Evolutionary conservation across 305 asterid genomes (phyloP).

Genomic region (Fraxinus angustifolia): DNA sequence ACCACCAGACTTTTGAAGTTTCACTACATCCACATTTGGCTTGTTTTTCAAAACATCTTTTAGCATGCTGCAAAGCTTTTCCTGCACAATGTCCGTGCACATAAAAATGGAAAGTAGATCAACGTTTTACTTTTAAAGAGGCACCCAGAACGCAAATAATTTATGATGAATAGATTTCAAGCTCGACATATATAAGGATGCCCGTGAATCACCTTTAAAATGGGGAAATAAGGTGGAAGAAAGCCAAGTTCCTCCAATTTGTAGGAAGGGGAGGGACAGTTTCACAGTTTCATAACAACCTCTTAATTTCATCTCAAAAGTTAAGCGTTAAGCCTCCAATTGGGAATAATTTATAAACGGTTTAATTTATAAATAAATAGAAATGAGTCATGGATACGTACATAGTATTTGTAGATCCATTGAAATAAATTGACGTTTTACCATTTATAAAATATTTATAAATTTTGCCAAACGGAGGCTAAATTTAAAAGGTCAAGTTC

Average conservation of each 20-base stretch:
- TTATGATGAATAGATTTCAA: background rate
- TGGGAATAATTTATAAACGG: background rate
- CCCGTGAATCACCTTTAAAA: background rate
- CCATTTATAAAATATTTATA: too few species aligned
- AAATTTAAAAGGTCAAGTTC: background rate
- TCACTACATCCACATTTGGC: constrained; percentile 85
- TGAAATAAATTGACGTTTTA: background rate
- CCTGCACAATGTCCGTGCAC: constrained; percentile 41
- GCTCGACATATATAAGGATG: background rate
- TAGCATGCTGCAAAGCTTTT: constrained; percentile 96
- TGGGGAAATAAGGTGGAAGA: background rate
- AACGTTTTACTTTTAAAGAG: constrained; percentile 4
- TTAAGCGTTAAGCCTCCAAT: background rate
- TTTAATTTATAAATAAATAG: too few species aligned
- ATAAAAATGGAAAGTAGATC: constrained; percentile 20
- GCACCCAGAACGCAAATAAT: background rate
- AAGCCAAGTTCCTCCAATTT: background rate
- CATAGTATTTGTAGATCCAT: background rate
- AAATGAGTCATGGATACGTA: background rate
- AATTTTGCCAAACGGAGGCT: background rate
- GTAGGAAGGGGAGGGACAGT: background rate
- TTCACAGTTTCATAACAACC: background rate
- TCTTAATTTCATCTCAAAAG: background rate
- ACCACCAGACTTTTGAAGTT: constrained; percentile 98
- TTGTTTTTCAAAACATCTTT: constrained; percentile 72